phyloP scores from a whole-genome alignment of 2,329 filamentous ascomycete genomes.

The Claviceps humidiphila region DNA sequence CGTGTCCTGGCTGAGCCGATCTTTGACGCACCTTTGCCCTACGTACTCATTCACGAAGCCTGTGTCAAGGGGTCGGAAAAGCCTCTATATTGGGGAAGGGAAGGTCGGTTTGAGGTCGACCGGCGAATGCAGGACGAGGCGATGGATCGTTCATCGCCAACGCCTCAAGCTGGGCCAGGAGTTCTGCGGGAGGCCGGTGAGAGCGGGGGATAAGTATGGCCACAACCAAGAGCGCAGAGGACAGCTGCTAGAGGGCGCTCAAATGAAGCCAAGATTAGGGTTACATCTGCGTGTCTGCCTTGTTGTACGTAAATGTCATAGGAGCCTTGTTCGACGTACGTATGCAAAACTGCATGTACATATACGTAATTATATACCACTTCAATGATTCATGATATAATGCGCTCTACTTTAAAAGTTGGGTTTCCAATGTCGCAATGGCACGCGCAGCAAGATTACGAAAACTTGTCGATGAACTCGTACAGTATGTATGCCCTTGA shows the following conservation, averaged over 20 bases:
- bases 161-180: constrained; percentile 22
- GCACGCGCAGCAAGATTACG: neutral
- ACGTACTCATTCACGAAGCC: constrained; percentile 59
- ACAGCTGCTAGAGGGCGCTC: neutral
- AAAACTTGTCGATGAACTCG: constrained; percentile 10
- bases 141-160: constrained; percentile 11
- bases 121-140: constrained; percentile 54
- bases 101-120: constrained; percentile 56
- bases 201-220: constrained; percentile 23
- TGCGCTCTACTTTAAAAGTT: neutral
- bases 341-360: neutral
- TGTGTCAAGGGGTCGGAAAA: constrained; percentile 51
- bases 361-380: neutral
- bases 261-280: neutral
- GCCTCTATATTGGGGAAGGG: constrained; percentile 52
- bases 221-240: neutral
- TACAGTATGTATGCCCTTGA: constrained; percentile 30
- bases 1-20: constrained; percentile 65
- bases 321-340: no score
- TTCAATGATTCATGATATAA: no score
- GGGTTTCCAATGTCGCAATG: neutral
- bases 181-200: constrained; percentile 32
- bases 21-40: constrained; percentile 67
- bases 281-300: neutral
- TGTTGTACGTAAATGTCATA: no score